A percentile compares a stretch with the other conserved stretches of the same genome.
Evolutionary conservation across 2,329 filamentous ascomycete species (phyloP).

Genomic region (Ophiostoma australiae): DNA sequence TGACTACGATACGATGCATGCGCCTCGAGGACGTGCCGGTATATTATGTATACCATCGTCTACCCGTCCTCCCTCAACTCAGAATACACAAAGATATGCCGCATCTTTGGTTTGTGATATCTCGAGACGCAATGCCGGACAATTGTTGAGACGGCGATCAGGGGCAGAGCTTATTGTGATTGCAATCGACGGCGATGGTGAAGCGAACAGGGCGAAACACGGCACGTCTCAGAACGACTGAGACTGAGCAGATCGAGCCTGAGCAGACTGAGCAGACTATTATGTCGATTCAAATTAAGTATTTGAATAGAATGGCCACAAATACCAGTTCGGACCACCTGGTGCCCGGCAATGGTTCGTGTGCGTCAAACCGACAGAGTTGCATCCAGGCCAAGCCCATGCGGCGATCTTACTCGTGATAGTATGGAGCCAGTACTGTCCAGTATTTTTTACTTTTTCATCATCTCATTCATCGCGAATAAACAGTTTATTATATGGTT

Average conservation of each 20-base stretch:
- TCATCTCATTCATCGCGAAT: no score
- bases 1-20: neutral
- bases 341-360: neutral
- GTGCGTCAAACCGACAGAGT: neutral
- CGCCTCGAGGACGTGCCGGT: neutral
- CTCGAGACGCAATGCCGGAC: neutral
- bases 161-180: neutral
- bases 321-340: neutral
- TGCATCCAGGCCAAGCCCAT: neutral
- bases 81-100: no score
- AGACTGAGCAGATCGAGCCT: neutral
- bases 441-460: neutral
- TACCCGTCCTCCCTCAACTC: neutral
- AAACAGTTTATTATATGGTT: neutral
- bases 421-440: neutral
- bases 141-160: constrained; percentile 6
- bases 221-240: neutral
- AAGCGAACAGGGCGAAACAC: neutral
- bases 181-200: neutral
- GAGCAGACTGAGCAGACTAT: neutral
- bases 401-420: neutral
- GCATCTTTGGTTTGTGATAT: neutral
- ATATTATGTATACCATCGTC: neutral
- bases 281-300: no score
- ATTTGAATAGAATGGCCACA: no score